phyloP scores from a whole-genome alignment of 1,284 basidiomycete species.

The Trichosporon sp. region DNA sequence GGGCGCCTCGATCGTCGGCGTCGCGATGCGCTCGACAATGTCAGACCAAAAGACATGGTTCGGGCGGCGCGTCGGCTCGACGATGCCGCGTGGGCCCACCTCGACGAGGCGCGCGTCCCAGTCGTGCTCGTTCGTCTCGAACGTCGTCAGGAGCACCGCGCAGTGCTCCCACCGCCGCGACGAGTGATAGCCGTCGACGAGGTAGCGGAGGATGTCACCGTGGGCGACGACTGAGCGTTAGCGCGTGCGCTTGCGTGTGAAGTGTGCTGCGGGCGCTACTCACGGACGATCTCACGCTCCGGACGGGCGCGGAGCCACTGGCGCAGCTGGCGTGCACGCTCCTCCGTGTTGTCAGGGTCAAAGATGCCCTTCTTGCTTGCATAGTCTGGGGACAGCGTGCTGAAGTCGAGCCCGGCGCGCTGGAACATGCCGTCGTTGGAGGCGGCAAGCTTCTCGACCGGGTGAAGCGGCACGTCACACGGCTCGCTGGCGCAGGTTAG shows the following conservation, averaged over 20 bases:
- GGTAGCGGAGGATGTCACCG: slow-evolving; percentile 46
- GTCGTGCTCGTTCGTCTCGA: slow-evolving; percentile 1
- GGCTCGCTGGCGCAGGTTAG: slow-evolving; percentile 26
- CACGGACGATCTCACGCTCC: slow-evolving; percentile 46
- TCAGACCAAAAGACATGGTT: neutral
- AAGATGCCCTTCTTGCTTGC: slow-evolving; percentile 46
- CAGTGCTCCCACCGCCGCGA: slow-evolving; percentile 20
- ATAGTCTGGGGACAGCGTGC: slow-evolving; percentile 37
- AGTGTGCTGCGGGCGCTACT: neutral
- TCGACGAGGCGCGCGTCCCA: neutral
- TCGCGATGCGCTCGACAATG: slow-evolving; percentile 1
- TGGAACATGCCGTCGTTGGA: slow-evolving; percentile 41
- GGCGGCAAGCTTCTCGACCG: slow-evolving; percentile 30
- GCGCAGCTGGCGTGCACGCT: slow-evolving; percentile 38
- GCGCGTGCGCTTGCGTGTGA: neutral
- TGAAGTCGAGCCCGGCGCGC: slow-evolving; percentile 42
- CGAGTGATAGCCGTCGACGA: slow-evolving; percentile 39
- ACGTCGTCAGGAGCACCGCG: neutral
- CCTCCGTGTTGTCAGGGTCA: slow-evolving; percentile 28
- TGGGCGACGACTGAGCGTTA: slow-evolving; percentile 41
- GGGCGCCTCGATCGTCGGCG: neutral
- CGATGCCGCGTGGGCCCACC: neutral
- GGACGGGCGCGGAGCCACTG: slow-evolving; percentile 40
- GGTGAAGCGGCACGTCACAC: slow-evolving; percentile 45
- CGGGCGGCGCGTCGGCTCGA: neutral